These are phyloP conservation scores for Carex sylvatica DNA, from an alignment of 202 grass and related monocot genomes.

Conservation along the genomic window DNA sequence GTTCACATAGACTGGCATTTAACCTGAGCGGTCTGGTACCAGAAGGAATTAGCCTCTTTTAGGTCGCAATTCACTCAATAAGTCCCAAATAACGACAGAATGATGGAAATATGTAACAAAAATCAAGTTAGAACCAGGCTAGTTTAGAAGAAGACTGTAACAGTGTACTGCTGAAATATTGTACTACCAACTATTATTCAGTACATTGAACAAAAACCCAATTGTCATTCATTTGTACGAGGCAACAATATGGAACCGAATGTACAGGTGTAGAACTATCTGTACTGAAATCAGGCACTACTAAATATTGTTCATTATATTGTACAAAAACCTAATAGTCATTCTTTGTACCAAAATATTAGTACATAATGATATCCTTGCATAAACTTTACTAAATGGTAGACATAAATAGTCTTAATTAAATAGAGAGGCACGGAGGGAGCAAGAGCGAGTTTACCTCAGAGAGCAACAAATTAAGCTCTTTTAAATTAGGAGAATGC, in stretches of 20 bases:
- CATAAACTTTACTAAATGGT: not conserved
- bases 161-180: not conserved
- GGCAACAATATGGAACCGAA: too few relatives aligned
- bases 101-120: not conserved
- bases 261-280: too few relatives aligned
- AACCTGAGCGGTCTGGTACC: not conserved
- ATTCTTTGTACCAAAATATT: too few relatives aligned
- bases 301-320: too few relatives aligned
- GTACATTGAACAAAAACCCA: too few relatives aligned
- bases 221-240: too few relatives aligned
- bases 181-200: too few relatives aligned
- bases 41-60: not conserved
- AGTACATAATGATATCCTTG: not conserved
- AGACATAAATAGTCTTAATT: not conserved
- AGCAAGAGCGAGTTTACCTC: not conserved
- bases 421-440: not conserved
- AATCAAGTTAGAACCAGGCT: not conserved
- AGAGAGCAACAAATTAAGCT: not conserved
- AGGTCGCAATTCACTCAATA: not conserved
- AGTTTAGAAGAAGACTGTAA: not conserved
- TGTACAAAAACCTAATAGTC: not conserved
- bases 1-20: not conserved
- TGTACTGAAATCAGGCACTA: too few relatives aligned
- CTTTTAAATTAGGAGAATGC: not conserved
- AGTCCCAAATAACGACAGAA: not conserved